Evolutionary conservation across 1,139 yeast genomes (phyloP), one percentile per base, ranked within the genome.

Genomic region (Hyphopichia wangnamkhiaoensis): DNA sequence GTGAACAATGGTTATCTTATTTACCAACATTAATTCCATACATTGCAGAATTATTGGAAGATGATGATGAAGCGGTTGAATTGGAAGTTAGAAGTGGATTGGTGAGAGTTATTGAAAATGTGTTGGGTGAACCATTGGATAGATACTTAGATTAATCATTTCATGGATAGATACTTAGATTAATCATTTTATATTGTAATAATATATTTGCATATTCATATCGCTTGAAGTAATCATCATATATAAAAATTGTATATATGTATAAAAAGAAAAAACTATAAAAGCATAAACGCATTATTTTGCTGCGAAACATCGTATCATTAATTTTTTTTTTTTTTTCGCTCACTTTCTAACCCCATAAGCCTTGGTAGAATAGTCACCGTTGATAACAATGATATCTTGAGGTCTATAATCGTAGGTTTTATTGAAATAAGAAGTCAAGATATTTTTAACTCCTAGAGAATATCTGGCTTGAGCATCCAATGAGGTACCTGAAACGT

Each of bases 1-100:
- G 98, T 38, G 98, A 93, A 56, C 90, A 84, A 60, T 93, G 98
- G 98, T 77, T 93, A 47, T 70, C 84, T 28, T 76, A 87, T 71
- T 75, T 93, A 56, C 98, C 98, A 19, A 96, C 93, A 55, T 76
- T 93, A 53, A 95, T 94, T 46, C 99, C 99, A 31, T 78, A 89
- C 47, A 88, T 93, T 61, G 97, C 98, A 5, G 99, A 93, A 64
- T 70, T 94, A 45, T 74, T 93, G 47, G 98, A 93, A 59, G 98
- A 91, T 59, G 98, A 93, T 45, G 95, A 91, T 48, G 98, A 94
- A 62, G 80, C 78, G 35, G 96, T 94, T 23, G 98, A 93, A 63
- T 61, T 80, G 58, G 97, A 89, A 62, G 96, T 90, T 4, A 84
- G 97, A 67, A 78, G 83, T 34, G 95, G 95, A n/a, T 75, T 93